phyloP scores from a whole-genome alignment of 1,284 basidiomycete species.

The Fomes fomentarius region DNA sequence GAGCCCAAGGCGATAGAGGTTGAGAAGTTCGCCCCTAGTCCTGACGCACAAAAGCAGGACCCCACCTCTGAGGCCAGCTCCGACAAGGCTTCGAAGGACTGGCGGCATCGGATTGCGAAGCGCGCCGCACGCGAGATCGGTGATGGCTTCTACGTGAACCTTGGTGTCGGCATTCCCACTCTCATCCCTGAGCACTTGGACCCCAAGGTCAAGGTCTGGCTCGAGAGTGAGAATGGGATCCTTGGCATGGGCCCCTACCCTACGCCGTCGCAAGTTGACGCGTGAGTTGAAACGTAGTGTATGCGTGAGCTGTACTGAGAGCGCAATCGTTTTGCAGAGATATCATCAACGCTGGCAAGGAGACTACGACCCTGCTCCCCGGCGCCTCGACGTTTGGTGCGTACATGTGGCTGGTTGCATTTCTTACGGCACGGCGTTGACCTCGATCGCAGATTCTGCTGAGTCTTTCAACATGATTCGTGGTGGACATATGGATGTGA shows the following conservation, averaged over 20 bases:
- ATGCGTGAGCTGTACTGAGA: not conserved
- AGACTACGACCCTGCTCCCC: slow-evolving; percentile 89
- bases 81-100: slow-evolving; percentile 51
- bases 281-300: slow-evolving; percentile 50
- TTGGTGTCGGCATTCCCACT: slow-evolving; percentile 89
- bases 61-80: slow-evolving; percentile 30
- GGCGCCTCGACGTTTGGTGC: slow-evolving; percentile 90
- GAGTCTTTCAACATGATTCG: slow-evolving; percentile 96
- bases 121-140: slow-evolving; percentile 88
- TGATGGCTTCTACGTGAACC: slow-evolving; percentile 76
- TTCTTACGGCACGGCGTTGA: slow-evolving; percentile 5
- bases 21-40: slow-evolving; percentile 56
- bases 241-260: slow-evolving; percentile 96
- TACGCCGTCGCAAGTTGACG: slow-evolving; percentile 81
- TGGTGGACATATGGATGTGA: slow-evolving; percentile 92
- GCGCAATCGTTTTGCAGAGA: slow-evolving; percentile 55
- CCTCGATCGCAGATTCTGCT: slow-evolving; percentile 60
- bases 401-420: slow-evolving; percentile 6
- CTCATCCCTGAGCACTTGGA: slow-evolving; percentile 79
- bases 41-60: slow-evolving; percentile 23
- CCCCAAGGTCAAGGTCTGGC: slow-evolving; percentile 79
- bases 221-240: slow-evolving; percentile 95
- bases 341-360: slow-evolving; percentile 94
- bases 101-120: slow-evolving; percentile 77
- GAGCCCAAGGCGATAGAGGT: slow-evolving; percentile 82